These are phyloP conservation scores for Willaertia magna DNA, from an alignment of 208 protist genomes.

Conservation along the genomic window DNA sequence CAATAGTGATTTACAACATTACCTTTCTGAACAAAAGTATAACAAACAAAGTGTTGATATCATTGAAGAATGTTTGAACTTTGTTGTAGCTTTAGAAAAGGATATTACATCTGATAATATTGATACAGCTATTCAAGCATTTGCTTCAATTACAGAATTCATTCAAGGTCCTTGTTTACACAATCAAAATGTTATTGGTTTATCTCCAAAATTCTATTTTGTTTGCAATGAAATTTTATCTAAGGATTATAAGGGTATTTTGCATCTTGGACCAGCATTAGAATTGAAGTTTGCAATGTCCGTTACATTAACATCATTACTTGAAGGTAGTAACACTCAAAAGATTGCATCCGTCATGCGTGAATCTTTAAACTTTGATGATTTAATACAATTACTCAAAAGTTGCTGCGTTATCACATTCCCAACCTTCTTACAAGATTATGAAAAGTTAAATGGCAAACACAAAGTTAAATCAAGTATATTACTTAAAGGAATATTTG, in stretches of 20 bases:
- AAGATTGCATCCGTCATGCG: background rate
- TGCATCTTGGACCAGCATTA: background rate
- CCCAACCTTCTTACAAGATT: background rate
- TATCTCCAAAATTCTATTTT: background rate
- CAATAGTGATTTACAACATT: conserved; percentile 63
- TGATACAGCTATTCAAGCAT: conserved; percentile 40
- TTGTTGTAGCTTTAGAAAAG: background rate
- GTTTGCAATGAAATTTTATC: background rate
- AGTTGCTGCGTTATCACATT: background rate
- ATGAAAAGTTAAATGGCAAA: background rate
- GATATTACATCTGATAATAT: background rate
- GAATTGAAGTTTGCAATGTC: background rate
- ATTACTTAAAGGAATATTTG: too few species aligned
- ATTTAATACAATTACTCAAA: background rate
- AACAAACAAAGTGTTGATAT: conserved; percentile 64
- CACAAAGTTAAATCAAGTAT: background rate
- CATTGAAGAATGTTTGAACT: conserved; percentile 38
- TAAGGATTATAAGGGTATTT: background rate
- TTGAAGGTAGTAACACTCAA: background rate
- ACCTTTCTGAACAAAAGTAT: conserved; percentile 59
- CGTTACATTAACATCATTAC: background rate
- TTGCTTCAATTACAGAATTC: conserved; percentile 67
- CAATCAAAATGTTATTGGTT: conserved; percentile 55
- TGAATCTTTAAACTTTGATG: background rate
- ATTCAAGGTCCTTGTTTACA: conserved; percentile 68